Conservation (phyloP, 768 basidiomycete species). For the Rickenella mellea region DNA sequence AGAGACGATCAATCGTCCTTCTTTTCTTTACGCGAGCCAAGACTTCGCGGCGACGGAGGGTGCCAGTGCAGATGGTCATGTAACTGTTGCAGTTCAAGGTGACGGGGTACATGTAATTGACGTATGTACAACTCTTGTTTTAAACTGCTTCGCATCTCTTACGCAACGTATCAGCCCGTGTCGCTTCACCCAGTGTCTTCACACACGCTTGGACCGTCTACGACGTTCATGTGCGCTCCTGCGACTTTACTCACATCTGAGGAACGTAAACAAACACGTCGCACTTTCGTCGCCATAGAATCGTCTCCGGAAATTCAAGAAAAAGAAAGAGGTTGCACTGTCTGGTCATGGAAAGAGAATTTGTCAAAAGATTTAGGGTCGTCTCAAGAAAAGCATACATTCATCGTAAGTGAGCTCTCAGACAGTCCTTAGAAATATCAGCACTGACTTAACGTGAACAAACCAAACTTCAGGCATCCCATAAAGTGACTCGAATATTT, state of each 20-base stretch:
- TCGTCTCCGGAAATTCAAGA: constrained; percentile 33
- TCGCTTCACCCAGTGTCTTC: constrained; percentile 59
- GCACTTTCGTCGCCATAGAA: constrained; percentile 48
- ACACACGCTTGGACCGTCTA: constrained; percentile 60
- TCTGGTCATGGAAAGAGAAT: constrained; percentile 57
- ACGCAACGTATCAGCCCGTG: constrained; percentile 33
- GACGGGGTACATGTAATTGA: constrained; percentile 73
- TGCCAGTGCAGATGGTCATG: constrained; percentile 41
- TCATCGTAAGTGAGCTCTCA: no score
- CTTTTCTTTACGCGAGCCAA: constrained; percentile 27
- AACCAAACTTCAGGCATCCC: constrained; percentile 42
- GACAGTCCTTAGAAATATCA: no score
- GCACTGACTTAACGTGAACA: no score
- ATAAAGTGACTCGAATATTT: constrained; percentile 29
- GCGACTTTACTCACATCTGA: constrained; percentile 29
- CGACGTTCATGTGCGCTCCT: constrained; percentile 50
- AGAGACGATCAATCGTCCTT: constrained; percentile 6
- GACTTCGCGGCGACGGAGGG: constrained; percentile 18
- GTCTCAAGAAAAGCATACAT: constrained; percentile 29
- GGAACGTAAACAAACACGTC: constrained; percentile 25
- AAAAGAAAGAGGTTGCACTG: constrained; percentile 35
- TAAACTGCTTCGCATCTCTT: constrained; percentile 1
- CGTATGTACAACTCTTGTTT: constrained; percentile 30
- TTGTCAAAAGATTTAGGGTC: constrained; percentile 26
- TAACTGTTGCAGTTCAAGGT: constrained; percentile 58